Conservation (phyloP, 306 rosid genomes). For the Canavalia ensiformis region DNA sequence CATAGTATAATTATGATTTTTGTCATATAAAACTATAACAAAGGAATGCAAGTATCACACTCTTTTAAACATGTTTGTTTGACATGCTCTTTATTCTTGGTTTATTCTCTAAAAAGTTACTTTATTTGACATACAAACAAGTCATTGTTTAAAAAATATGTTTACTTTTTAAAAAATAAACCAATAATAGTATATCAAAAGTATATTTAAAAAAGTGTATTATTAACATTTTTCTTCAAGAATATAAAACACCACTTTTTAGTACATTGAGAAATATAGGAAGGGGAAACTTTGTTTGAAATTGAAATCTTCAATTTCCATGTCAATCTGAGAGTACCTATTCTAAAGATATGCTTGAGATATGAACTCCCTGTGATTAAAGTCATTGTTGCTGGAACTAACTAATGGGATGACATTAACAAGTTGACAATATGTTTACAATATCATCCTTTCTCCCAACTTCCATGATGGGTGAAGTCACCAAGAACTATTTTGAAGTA, state of each 20-base stretch:
- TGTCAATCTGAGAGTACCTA: constrained; percentile 74
- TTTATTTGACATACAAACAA: no score
- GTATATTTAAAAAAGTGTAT: background rate
- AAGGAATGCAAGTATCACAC: background rate
- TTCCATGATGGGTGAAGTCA: constrained; percentile 64
- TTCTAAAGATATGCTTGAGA: constrained; percentile 65
- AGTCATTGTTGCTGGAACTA: constrained; percentile 64
- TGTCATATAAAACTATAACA: background rate
- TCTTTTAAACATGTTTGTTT: background rate
- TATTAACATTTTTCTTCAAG: background rate
- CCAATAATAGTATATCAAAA: background rate
- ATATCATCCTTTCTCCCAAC: constrained; percentile 70
- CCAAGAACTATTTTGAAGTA: constrained; percentile 21
- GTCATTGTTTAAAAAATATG: no score
- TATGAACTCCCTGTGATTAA: constrained; percentile 73
- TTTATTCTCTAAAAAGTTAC: background rate
- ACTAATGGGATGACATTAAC: constrained; percentile 64
- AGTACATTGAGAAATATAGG: constrained; percentile 89
- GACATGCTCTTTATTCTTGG: background rate
- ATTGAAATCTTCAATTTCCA: constrained; percentile 54
- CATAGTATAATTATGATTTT: background rate
- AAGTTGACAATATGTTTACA: constrained; percentile 68
- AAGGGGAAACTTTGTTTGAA: constrained; percentile 68
- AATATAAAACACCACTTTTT: constrained; percentile 10
- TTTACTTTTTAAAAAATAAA: background rate